A percentile compares a stretch with the other conserved stretches of the same genome.
phyloP scores from a whole-genome alignment of 1,284 basidiomycete genomes.

The Phylloboletellus chloephorus region DNA sequence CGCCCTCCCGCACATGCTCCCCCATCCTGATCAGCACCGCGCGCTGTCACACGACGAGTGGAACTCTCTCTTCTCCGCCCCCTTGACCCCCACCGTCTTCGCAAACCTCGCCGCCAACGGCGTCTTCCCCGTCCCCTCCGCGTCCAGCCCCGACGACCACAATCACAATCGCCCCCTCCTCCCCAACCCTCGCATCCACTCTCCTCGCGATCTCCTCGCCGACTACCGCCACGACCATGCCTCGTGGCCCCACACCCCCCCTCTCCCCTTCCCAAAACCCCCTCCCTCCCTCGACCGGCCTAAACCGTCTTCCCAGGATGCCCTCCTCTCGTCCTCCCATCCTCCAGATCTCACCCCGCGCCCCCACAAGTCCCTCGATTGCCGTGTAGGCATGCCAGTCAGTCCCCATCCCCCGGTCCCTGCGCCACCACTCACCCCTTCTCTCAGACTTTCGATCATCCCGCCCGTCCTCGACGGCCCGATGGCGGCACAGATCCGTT shows the following conservation, averaged over 20 bases:
- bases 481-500: conserved; percentile 15
- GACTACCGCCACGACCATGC: conserved; percentile 21
- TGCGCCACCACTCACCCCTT: conserved; percentile 8
- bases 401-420: conserved; percentile 3
- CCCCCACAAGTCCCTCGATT: conserved; percentile 13
- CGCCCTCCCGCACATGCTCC: conserved; percentile 10
- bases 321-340: conserved; percentile 7
- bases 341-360: conserved; percentile 10
- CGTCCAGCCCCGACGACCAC: conserved; percentile 14
- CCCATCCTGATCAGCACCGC: conserved; percentile 25
- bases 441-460: conserved; percentile 21
- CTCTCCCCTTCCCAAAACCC: conserved; percentile 14
- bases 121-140: conserved; percentile 36
- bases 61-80: conserved; percentile 50
- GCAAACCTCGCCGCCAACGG: conserved; percentile 56
- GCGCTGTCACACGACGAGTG: conserved; percentile 43
- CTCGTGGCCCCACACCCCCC: conserved; percentile 19
- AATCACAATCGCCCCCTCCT: conserved; percentile 12
- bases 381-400: conserved; percentile 17
- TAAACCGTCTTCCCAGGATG: conserved; percentile 10
- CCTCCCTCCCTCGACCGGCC: conserved; percentile 13
- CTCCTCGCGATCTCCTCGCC: conserved; percentile 15
- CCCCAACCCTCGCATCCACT: conserved; percentile 7
- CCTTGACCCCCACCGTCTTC: conserved; percentile 54
- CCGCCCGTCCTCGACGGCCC: conserved; percentile 10